Base-by-base conservation (phyloP, 257 asterid genomes). In the Striga asiatica region DNA sequence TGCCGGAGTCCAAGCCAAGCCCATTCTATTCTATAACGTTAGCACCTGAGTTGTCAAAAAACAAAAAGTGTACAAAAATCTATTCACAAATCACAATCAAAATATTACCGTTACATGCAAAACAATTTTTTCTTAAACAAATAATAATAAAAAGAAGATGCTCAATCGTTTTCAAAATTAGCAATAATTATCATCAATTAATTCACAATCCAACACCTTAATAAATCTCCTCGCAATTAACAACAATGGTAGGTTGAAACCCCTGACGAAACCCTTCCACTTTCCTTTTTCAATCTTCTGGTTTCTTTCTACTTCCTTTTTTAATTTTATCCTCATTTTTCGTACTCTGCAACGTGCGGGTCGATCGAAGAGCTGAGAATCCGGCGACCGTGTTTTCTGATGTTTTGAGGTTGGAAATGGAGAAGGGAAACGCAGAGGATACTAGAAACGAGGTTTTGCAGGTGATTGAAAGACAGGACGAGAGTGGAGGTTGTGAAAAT, bases 51-150 rank as follows among this genome's bases (percentile, higher is more conserved):
- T 13, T 42, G 68, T 35, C 60, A 45, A 19, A 11, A 5, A 12
- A 2, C 23, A 32, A 35, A 22, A 49, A 34, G 19, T 24, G 29
- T 20, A 50, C 52, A 31, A 31, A 31, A 2, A 31, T 6, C 4
- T 8, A 50, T 12, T 31, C 67, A 57, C n/a, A 43, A n/a, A 27
- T 51, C 65, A 56, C 63, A 29, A 13, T 11, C 27, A 49, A 72
- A 72, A 75, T 77, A 61, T 78, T 82, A 81, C 91, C 91, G 91
- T 81, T 78, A 46, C 59, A 35, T 32, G 37, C 57, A 37, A 9
- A 6, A 0, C 3, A 2, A 9, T 53, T 70, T 60, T 22, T 29
- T 53, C 20, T 34, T 24, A 29, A 47, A 9, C 19, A 50, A 37
- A 18, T 8, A 59, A 67, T 55, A 57, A 19, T 9, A 55, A 59